Evolutionary conservation across 2,329 filamentous ascomycete species (phyloP), one percentile per base, ranked within the genome.

Genomic region (Xylariales sp.): DNA sequence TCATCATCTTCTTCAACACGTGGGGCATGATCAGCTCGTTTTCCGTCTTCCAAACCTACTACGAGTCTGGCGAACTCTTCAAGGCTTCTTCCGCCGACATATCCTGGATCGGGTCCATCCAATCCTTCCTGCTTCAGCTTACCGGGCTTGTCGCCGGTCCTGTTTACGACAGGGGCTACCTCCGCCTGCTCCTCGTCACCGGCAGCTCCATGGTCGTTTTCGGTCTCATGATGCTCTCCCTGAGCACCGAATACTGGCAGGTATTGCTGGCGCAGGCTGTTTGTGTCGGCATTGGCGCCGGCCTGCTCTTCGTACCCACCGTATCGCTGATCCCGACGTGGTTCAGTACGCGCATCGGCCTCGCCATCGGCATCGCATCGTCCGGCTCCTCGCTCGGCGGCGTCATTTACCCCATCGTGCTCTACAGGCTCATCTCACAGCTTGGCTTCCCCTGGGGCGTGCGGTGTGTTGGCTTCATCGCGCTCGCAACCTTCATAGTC

Each of bases 31-130:
- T 57, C n/a, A 59, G 56, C 44, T 51, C 68, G n/a, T 78, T 75
- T 42, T 74, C 74, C 5, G 66, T 73, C 4, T 79, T 75, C 45
- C 72, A 78, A 46, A 68, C 68, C 4, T 75, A 76, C 56, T 78
- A 78, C 47, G 48, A 50, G 29, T 65, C 55, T 29, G 52, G 64
- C 45, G 49, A 60, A 22, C 41, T 72, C 50, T 43, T 31, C 28
- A 42, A 53, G 3, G 56, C 62, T 14, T 49, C 65, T 1, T 65
- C 70, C 3, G 60, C 63, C 1, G 46, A 51, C 18, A 69, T 71
- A 8, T 61, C 69, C 4, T 70, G 59, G 61, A 69, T 76, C 12
- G 71, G 71, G 12, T 67, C 69, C 4, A 50, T 72, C 5, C 71
- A 75, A 42, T 60, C 60, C 1, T 71, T 68, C 31, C 53, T 77